These are phyloP conservation scores for Trichoderma reesei DNA, from an alignment of 495 filamentous ascomycete genomes.

Conservation along the genomic window DNA sequence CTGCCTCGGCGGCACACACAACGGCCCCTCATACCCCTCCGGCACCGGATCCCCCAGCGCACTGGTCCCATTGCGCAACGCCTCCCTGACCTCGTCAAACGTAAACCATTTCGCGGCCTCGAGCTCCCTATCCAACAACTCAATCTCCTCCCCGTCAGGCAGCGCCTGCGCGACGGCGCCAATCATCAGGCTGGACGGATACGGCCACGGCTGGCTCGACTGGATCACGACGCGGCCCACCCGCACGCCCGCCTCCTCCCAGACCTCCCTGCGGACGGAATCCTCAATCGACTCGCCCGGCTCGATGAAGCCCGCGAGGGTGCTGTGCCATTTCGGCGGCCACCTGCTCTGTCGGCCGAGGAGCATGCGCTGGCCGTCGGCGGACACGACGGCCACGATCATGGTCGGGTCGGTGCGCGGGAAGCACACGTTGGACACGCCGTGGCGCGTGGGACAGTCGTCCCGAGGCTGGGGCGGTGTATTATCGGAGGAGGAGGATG, in stretches of 20 bases:
- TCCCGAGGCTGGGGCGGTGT: conserved; percentile 38
- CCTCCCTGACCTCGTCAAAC: conserved; percentile 58
- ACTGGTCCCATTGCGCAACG: conserved; percentile 49
- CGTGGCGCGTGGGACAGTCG: conserved; percentile 65
- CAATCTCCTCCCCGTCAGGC: conserved; percentile 67
- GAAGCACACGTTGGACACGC: conserved; percentile 76
- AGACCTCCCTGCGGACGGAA: conserved; percentile 87
- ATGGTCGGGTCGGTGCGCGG: conserved; percentile 92
- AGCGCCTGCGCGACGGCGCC: conserved; percentile 82
- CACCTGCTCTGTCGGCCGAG: conserved; percentile 79
- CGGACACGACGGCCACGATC: conserved; percentile 82
- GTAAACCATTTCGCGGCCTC: conserved; percentile 82
- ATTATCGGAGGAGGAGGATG: conserved; percentile 11
- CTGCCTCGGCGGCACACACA: conserved; percentile 64
- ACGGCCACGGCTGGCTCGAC: conserved; percentile 70
- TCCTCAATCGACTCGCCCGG: conserved; percentile 93
- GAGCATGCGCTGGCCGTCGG: conserved; percentile 62
- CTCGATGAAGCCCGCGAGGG: conserved; percentile 90
- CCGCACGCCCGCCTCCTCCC: conserved; percentile 84
- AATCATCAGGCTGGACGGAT: conserved; percentile 81
- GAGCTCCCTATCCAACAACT: conserved; percentile 81
- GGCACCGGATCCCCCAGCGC: conserved; percentile 53
- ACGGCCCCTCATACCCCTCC: conserved; percentile 56
- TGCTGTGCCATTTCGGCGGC: conserved; percentile 78
- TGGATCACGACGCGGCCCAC: conserved; percentile 86